Conservation (phyloP, 352 stramenopile genomes). For the Pythium biforme region DNA sequence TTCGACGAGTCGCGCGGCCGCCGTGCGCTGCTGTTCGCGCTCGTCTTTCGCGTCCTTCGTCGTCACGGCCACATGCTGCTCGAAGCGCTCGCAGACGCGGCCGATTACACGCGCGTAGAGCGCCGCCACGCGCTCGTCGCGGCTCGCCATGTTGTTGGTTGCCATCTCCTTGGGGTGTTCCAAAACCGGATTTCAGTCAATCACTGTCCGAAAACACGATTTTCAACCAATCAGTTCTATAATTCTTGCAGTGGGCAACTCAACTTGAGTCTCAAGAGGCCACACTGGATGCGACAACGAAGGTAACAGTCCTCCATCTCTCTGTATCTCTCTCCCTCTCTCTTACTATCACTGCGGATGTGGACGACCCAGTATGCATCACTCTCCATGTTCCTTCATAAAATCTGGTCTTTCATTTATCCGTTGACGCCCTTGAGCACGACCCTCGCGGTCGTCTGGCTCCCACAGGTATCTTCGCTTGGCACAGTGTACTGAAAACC, state of each 20-base stretch:
- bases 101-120: slow-evolving; percentile 63
- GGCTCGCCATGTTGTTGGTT: neutral
- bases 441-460: no score
- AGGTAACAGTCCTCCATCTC: no score
- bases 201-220: neutral
- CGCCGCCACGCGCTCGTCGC: slow-evolving; percentile 33
- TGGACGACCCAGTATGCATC: neutral
- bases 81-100: slow-evolving; percentile 51
- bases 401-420: neutral
- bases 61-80: slow-evolving; percentile 27
- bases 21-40: neutral
- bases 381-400: neutral
- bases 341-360: neutral
- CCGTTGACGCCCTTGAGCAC: no score
- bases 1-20: slow-evolving; percentile 1
- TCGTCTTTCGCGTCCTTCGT: slow-evolving; percentile 34
- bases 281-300: no score
- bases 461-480: no score
- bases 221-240: slow-evolving; percentile 2
- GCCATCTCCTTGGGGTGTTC: neutral
- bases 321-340: neutral
- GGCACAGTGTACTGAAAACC: no score
- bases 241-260: no score
- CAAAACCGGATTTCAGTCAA: no score
- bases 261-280: no score